Evolutionary conservation across 768 basidiomycete species (phyloP).

Genomic region (Suillus subalutaceus): DNA sequence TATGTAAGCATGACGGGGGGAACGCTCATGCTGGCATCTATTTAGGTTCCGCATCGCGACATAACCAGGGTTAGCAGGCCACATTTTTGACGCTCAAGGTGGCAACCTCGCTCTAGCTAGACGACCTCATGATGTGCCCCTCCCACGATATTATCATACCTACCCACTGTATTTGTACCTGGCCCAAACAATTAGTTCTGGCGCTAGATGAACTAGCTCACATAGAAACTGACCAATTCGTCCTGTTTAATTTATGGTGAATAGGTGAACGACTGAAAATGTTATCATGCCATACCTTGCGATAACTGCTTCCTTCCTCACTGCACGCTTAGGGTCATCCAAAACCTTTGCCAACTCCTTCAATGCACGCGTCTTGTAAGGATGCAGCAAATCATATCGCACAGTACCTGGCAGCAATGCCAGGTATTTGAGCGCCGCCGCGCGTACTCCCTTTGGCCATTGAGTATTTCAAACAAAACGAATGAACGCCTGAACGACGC

Average conservation of each 20-base stretch:
- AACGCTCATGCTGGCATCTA: neutral
- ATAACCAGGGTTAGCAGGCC: neutral
- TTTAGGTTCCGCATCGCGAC: neutral
- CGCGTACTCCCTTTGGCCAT: constrained; percentile 66
- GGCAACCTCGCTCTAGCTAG: neutral
- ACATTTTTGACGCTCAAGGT: neutral
- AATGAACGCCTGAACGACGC: constrained; percentile 22
- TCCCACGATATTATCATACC: neutral
- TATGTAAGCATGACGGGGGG: too few relatives aligned
- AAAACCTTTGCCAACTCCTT: constrained; percentile 73
- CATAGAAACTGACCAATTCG: constrained; percentile 27
- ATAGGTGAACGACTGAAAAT: neutral
- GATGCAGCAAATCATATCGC: constrained; percentile 83
- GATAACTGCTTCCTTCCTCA: constrained; percentile 89
- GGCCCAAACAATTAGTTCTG: constrained; percentile 8
- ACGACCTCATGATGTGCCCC: too few relatives aligned
- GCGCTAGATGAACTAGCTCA: neutral
- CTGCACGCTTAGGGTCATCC: constrained; percentile 87
- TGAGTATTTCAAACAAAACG: neutral
- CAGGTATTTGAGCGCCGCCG: constrained; percentile 75
- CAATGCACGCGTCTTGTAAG: constrained; percentile 72
- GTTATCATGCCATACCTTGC: constrained; percentile 48
- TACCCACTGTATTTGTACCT: constrained; percentile 34
- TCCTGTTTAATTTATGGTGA: constrained; percentile 24
- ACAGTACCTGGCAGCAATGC: constrained; percentile 73